phyloP scores from a whole-genome alignment of 2,329 filamentous ascomycete species.

The Orbilia javanica region DNA sequence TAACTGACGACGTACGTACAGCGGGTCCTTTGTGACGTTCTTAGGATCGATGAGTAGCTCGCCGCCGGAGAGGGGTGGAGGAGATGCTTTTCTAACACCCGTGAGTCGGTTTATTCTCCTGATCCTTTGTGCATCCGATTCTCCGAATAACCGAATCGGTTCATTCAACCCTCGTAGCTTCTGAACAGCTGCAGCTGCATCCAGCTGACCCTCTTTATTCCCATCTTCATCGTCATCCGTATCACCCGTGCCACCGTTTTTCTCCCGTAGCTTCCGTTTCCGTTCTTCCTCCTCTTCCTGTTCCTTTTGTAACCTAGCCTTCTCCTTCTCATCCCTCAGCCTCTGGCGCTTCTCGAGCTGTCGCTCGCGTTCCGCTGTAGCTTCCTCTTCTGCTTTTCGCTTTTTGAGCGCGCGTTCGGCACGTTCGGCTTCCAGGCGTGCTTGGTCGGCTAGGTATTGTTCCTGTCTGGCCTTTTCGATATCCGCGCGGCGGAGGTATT shows the following conservation, averaged over 20 bases:
- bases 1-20: slow-evolving; percentile 85
- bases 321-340: slow-evolving; percentile 85
- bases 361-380: slow-evolving; percentile 73
- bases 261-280: slow-evolving; percentile 64
- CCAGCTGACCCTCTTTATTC: slow-evolving; percentile 71
- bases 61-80: slow-evolving; percentile 71
- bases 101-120: slow-evolving; percentile 58
- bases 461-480: slow-evolving; percentile 84
- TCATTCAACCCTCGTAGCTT: slow-evolving; percentile 80
- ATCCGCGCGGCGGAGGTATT: slow-evolving; percentile 88
- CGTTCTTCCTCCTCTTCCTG: slow-evolving; percentile 65
- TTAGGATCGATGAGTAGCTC: slow-evolving; percentile 60
- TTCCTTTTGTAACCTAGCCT: slow-evolving; percentile 69
- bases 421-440: slow-evolving; percentile 78
- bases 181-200: slow-evolving; percentile 76
- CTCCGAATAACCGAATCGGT: slow-evolving; percentile 83
- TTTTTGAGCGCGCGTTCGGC: slow-evolving; percentile 79
- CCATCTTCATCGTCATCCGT: slow-evolving; percentile 64
- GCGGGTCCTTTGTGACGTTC: slow-evolving; percentile 73
- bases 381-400: slow-evolving; percentile 89
- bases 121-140: slow-evolving; percentile 73
- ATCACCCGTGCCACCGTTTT: slow-evolving; percentile 63
- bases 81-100: slow-evolving; percentile 66
- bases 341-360: slow-evolving; percentile 80
- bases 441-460: slow-evolving; percentile 85